A percentile compares a stretch with the other conserved stretches of the same genome.
Conservation (phyloP, 2,329 filamentous ascomycete genomes). For the Colletotrichum simmondsii region DNA sequence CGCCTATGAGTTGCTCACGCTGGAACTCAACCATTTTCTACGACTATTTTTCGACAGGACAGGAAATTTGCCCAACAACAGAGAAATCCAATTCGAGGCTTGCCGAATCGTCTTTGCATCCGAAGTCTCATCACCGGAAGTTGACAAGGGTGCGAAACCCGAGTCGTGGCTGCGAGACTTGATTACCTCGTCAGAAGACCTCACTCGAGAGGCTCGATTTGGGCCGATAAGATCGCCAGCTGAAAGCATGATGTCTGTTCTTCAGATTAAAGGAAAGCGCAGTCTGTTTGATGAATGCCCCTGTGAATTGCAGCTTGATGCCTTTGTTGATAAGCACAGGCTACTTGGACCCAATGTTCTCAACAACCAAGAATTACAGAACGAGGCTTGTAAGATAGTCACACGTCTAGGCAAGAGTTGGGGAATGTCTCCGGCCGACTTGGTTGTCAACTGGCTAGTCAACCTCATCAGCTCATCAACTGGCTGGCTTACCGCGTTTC, state of each 20-base stretch:
- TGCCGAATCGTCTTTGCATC: conserved; percentile 42
- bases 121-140: conserved; percentile 29
- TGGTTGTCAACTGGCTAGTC: conserved; percentile 27
- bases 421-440: conserved; percentile 19
- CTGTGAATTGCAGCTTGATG: conserved; percentile 36
- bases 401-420: conserved; percentile 19
- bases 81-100: conserved; percentile 39
- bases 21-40: conserved; percentile 45
- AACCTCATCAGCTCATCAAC: conserved; percentile 25
- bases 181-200: conserved; percentile 28
- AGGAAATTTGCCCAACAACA: conserved; percentile 34
- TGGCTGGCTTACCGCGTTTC: conserved; percentile 15
- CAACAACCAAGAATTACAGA: conserved; percentile 33
- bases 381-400: conserved; percentile 35
- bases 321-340: conserved; percentile 7
- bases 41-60: conserved; percentile 37
- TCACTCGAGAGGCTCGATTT: conserved; percentile 37
- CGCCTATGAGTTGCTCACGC: conserved; percentile 48
- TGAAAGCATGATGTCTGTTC: conserved; percentile 37
- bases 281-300: conserved; percentile 40
- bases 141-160: background rate
- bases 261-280: conserved; percentile 42
- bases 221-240: conserved; percentile 38
- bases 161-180: conserved; percentile 41
- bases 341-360: conserved; percentile 4